These are phyloP conservation scores for Tilletia indica DNA, from an alignment of 1,284 basidiomycete species.

Conservation along the genomic window DNA sequence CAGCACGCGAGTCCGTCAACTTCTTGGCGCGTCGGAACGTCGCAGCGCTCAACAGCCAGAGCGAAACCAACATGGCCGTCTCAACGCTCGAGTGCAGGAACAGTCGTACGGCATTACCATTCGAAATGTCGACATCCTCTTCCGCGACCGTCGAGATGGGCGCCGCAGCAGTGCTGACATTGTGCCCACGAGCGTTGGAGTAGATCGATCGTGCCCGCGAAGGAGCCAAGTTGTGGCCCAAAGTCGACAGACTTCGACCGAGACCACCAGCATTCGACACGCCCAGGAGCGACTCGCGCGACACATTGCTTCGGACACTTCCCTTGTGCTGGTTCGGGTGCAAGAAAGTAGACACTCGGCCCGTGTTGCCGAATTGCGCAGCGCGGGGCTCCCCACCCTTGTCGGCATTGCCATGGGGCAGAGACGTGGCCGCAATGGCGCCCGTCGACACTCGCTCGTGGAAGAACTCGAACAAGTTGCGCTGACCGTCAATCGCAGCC, in stretches of 20 bases:
- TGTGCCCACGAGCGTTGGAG: background rate
- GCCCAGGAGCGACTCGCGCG: constrained; percentile 22
- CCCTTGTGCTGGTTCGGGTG: constrained; percentile 24
- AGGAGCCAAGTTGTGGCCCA: background rate
- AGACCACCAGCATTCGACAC: background rate
- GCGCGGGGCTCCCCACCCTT: constrained; percentile 9
- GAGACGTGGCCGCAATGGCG: constrained; percentile 17
- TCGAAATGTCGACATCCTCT: constrained; percentile 13
- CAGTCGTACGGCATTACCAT: background rate
- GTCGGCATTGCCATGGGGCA: background rate
- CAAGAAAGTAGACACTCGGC: constrained; percentile 5
- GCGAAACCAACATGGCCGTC: constrained; percentile 66
- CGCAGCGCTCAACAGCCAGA: constrained; percentile 92
- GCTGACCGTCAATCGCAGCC: constrained; percentile 75
- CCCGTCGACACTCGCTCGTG: constrained; percentile 36
- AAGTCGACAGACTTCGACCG: background rate
- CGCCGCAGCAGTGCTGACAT: background rate
- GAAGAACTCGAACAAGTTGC: constrained; percentile 82
- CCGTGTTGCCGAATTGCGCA: constrained; percentile 12
- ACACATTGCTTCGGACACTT: constrained; percentile 29
- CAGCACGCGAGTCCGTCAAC: constrained; percentile 80
- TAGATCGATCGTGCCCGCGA: constrained; percentile 10
- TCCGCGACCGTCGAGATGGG: background rate
- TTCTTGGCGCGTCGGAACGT: constrained; percentile 86
- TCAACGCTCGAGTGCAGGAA: constrained; percentile 18